Evolutionary conservation across 2,329 filamentous ascomycete species (phyloP).

Genomic region (Aspergillus fumigatus): DNA sequence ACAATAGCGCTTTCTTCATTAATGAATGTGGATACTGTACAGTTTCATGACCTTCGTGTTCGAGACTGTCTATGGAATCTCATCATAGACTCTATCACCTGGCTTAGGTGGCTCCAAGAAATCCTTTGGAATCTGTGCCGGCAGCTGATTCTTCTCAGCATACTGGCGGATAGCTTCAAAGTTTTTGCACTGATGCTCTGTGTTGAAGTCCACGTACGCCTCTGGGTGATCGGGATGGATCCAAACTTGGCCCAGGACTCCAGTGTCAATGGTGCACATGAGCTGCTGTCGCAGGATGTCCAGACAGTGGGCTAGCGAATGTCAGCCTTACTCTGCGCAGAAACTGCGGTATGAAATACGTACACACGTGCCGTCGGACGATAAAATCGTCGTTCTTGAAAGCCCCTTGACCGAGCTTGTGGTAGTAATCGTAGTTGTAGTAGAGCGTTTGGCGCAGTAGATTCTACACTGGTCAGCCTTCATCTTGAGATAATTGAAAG

Average conservation of each 20-base stretch:
- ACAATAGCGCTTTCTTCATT: not conserved
- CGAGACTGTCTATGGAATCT: constrained; percentile 15
- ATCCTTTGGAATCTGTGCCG: constrained; percentile 38
- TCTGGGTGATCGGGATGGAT: constrained; percentile 41
- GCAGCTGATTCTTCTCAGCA: constrained; percentile 51
- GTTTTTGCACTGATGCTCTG: constrained; percentile 55
- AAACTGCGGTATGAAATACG: constrained; percentile 22
- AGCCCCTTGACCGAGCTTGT: constrained; percentile 44
- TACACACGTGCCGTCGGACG: constrained; percentile 55
- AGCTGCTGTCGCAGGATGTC: constrained; percentile 59
- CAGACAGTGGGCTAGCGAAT: constrained; percentile 51
- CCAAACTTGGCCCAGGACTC: constrained; percentile 60
- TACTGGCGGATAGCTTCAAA: constrained; percentile 51
- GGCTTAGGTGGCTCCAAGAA: constrained; percentile 39
- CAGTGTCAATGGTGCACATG: constrained; percentile 60
- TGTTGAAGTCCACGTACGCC: constrained; percentile 60
- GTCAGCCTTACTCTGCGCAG: not conserved
- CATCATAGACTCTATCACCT: constrained; percentile 17
- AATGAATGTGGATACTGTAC: not conserved
- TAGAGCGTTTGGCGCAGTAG: constrained; percentile 55
- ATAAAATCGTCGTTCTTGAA: constrained; percentile 55
- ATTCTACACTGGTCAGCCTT: constrained; percentile 39
- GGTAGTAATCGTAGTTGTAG: constrained; percentile 59
- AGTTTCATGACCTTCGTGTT: too few relatives aligned
- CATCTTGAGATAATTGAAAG: not conserved